These are phyloP conservation scores for Neonectria hederae DNA, from an alignment of 2,329 filamentous ascomycete genomes.

Conservation along the genomic window DNA sequence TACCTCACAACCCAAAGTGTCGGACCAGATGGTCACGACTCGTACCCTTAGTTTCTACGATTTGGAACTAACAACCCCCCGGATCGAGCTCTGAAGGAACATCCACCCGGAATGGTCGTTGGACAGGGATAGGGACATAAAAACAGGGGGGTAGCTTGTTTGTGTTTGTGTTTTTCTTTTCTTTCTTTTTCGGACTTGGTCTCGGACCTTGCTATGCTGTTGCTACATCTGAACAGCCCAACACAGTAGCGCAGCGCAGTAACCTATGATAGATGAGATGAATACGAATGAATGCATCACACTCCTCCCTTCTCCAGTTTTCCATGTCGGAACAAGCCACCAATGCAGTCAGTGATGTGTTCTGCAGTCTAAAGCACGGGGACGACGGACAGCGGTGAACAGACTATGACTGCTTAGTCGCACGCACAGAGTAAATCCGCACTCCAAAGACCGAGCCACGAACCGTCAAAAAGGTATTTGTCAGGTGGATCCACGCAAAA, in stretches of 20 bases:
- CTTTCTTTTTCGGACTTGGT: background rate
- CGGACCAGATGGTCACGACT: background rate
- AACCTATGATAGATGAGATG: background rate
- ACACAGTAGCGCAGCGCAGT: background rate
- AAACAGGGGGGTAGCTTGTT: background rate
- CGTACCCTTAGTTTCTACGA: background rate
- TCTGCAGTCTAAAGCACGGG: background rate
- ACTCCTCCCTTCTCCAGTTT: background rate
- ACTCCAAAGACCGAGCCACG: constrained; percentile 13
- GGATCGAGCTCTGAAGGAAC: background rate
- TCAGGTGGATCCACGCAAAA: constrained; percentile 27
- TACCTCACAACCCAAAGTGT: background rate
- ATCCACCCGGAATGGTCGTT: background rate
- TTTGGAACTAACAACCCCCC: background rate
- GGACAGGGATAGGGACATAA: background rate
- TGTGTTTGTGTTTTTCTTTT: background rate
- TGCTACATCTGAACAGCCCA: background rate
- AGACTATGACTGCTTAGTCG: background rate
- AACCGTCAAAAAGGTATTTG: constrained; percentile 39
- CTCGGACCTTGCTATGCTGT: background rate
- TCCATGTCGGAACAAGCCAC: background rate
- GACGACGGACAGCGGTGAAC: background rate
- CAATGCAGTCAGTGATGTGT: background rate
- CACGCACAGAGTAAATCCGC: background rate
- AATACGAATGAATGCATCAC: background rate